Evolutionary conservation across 2,329 filamentous ascomycete genomes (phyloP).

Genomic region (Dothistroma septosporum): DNA sequence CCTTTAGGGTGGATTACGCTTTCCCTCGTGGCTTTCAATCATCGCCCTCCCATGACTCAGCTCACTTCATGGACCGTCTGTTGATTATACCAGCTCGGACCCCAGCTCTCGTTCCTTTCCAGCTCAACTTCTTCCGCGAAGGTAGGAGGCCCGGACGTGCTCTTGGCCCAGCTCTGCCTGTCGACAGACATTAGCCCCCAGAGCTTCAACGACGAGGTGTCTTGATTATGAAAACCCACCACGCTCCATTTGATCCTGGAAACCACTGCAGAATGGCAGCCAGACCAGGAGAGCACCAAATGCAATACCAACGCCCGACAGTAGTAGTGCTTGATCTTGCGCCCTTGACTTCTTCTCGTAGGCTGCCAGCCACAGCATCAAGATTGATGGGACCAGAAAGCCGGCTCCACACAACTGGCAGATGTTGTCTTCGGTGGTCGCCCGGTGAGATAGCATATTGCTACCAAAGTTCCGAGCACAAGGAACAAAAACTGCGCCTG

Average conservation of each 20-base stretch:
- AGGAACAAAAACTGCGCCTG: not conserved
- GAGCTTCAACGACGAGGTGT: not conserved
- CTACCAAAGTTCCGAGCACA: not conserved
- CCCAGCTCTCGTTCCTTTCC: conserved; percentile 3
- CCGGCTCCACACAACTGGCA: not conserved
- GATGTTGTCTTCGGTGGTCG: not conserved
- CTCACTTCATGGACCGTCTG: not conserved
- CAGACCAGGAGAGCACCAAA: not conserved
- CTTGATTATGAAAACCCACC: not conserved
- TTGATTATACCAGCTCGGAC: not conserved
- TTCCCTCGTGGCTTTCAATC: not conserved
- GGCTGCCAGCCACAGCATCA: not conserved
- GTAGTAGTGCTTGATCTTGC: not conserved
- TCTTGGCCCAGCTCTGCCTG: not conserved
- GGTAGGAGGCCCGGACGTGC: not conserved
- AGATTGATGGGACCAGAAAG: not conserved
- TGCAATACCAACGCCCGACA: not conserved
- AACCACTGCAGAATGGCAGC: not conserved
- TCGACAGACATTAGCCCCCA: not conserved
- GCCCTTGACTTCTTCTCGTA: not conserved
- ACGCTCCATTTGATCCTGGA: not conserved
- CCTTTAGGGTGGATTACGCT: too few species aligned
- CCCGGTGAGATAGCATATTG: not conserved
- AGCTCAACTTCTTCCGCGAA: not conserved
- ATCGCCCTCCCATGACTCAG: not conserved